A percentile compares a stretch with the other conserved stretches of the same genome.
Conservation (phyloP, 805 yeast species). For the Isabelozyma rhagii region DNA sequence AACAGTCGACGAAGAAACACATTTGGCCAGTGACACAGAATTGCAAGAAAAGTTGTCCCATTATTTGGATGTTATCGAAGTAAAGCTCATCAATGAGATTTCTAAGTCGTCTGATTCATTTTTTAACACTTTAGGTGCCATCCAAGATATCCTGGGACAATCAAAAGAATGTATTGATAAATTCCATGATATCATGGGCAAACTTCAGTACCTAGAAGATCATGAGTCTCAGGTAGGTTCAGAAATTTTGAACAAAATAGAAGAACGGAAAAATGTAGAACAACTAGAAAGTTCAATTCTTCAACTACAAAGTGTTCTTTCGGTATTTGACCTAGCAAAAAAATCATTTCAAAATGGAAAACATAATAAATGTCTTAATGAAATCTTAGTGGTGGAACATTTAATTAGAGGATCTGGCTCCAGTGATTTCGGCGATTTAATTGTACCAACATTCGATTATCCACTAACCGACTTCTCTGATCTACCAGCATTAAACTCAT, state of each 20-base stretch:
- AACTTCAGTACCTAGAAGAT: slow-evolving; percentile 45
- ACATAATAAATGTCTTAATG: slow-evolving; percentile 53
- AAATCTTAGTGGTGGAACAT: slow-evolving; percentile 54
- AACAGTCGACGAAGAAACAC: slow-evolving; percentile 17
- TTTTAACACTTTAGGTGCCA: slow-evolving; percentile 78
- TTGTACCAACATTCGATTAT: slow-evolving; percentile 20
- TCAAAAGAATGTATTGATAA: slow-evolving; percentile 50
- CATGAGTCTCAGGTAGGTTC: slow-evolving; percentile 51
- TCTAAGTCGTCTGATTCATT: slow-evolving; percentile 82
- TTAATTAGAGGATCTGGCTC: slow-evolving; percentile 38
- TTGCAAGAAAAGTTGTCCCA: slow-evolving; percentile 77
- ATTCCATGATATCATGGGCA: slow-evolving; percentile 43
- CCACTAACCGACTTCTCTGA: slow-evolving; percentile 40
- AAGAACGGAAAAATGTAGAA: slow-evolving; percentile 57
- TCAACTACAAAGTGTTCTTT: slow-evolving; percentile 44
- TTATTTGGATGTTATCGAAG: slow-evolving; percentile 82
- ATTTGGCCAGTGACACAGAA: slow-evolving; percentile 47
- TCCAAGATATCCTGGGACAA: slow-evolving; percentile 58
- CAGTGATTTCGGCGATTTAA: slow-evolving; percentile 11
- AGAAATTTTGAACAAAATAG: slow-evolving; percentile 45
- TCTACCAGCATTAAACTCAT: slow-evolving; percentile 48
- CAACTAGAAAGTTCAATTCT: slow-evolving; percentile 58
- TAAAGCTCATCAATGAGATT: slow-evolving; percentile 75
- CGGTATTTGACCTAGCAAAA: slow-evolving; percentile 32
- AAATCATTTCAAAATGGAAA: slow-evolving; percentile 41